These are phyloP conservation scores for Polytolypa hystricis DNA, from an alignment of 2,329 filamentous ascomycete species.

Conservation along the genomic window DNA sequence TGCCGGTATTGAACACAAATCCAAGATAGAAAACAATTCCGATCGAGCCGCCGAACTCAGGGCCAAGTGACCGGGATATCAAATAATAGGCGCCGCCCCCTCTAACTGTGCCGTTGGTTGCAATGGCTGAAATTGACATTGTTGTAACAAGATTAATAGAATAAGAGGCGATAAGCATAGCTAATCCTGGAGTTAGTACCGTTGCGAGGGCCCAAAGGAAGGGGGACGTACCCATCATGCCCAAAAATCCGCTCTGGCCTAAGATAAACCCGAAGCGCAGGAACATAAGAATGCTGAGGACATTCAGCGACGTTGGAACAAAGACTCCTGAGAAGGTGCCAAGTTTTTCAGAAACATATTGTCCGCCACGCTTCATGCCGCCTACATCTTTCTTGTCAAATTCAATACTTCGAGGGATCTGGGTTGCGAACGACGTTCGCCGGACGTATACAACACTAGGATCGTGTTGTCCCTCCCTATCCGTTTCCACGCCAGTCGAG, in stretches of 20 bases:
- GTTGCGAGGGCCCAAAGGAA: constrained; percentile 4
- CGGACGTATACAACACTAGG: constrained; percentile 7
- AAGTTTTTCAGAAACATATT: constrained; percentile 47
- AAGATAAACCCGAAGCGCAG: constrained; percentile 76
- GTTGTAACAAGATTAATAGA: constrained; percentile 72
- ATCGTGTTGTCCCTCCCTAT: not conserved
- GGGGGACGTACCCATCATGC: constrained; percentile 58
- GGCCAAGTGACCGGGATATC: constrained; percentile 73
- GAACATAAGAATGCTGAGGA: constrained; percentile 87
- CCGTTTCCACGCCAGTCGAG: not conserved
- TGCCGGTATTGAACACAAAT: constrained; percentile 73
- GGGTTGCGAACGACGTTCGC: constrained; percentile 10
- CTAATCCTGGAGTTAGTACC: constrained; percentile 32
- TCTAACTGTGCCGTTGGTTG: constrained; percentile 78
- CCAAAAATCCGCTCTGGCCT: constrained; percentile 66
- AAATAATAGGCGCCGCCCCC: constrained; percentile 82
- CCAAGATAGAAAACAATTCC: constrained; percentile 83
- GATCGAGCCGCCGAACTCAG: constrained; percentile 82
- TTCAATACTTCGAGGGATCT: constrained; percentile 10
- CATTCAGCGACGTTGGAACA: constrained; percentile 79
- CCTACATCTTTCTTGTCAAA: constrained; percentile 23
- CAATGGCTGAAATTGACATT: constrained; percentile 77
- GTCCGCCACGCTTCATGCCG: constrained; percentile 16
- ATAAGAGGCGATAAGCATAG: constrained; percentile 65
- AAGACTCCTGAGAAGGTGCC: constrained; percentile 71